A percentile compares a stretch with the other conserved stretches of the same genome.
These are phyloP conservation scores for Irpex lacteus DNA, from an alignment of 1,284 basidiomycete genomes.

Conservation along the genomic window DNA sequence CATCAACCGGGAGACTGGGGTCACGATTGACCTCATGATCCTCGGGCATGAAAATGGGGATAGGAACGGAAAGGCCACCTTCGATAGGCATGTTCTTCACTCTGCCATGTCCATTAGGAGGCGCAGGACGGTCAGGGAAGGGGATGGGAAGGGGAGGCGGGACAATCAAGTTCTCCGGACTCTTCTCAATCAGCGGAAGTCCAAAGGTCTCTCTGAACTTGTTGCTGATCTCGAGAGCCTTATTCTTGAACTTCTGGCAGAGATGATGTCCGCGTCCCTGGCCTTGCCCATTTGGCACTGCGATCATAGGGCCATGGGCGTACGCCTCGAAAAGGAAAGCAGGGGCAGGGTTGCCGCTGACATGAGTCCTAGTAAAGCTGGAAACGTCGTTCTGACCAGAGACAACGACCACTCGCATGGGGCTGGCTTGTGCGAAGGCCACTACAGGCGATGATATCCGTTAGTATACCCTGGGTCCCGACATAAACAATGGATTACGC, in stretches of 20 bases:
- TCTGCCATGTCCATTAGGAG: not conserved
- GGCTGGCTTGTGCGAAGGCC: conserved; percentile 31
- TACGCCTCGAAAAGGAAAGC: conserved; percentile 12
- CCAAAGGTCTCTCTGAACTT: conserved; percentile 49
- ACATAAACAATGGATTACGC: conserved; percentile 2
- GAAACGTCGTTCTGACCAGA: conserved; percentile 27
- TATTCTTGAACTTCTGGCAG: conserved; percentile 34
- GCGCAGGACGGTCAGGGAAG: not conserved
- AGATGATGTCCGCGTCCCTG: conserved; percentile 15
- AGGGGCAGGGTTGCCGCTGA: conserved; percentile 19
- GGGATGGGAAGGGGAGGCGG: conserved; percentile 4
- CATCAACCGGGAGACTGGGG: conserved; percentile 12
- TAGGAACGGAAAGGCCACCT: conserved; percentile 24
- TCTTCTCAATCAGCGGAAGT: conserved; percentile 38
- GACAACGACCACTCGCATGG: conserved; percentile 35
- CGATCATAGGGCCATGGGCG: conserved; percentile 7
- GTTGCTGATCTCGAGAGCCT: conserved; percentile 45
- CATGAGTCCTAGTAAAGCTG: conserved; percentile 17
- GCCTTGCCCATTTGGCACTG: conserved; percentile 10
- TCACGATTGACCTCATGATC: not conserved
- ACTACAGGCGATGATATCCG: conserved; percentile 3
- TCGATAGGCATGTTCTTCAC: conserved; percentile 36
- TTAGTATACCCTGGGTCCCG: not conserved
- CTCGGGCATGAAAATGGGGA: not conserved
- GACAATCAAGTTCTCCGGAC: conserved; percentile 1